Base-by-base conservation (phyloP, 768 basidiomycete genomes). In the Hygrophorus pudorinus region DNA sequence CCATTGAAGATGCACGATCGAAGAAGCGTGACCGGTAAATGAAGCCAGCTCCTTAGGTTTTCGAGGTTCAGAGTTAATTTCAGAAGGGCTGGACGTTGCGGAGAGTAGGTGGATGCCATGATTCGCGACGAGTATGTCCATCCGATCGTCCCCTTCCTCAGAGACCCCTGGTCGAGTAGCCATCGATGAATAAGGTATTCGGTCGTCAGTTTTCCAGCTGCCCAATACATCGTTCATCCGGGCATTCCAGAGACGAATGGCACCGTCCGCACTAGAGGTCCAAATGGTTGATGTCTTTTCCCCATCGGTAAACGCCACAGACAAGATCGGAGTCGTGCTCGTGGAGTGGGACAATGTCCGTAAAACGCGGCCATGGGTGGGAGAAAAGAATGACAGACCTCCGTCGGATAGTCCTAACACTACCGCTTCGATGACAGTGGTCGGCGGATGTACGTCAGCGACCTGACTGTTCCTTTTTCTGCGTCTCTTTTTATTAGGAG, bases 1-100 rank as follows among this genome's bases (percentile, higher is more conserved):
- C 79, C 79, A 83, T 44, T 66, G 65, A 10, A 80, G 53, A 21
- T 61, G 59, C 48, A 64, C 72, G 47, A 79, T 63, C 6, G 71
- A 61, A 16, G 81, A 79, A 3, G 78, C 76, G 52, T 85, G 82
- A 0, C 82, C 82, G 14, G 75, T 79, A 49, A 81, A 81, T 9
- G 68, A 67, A 2, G 73, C 69, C 5, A 71, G 31, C 48, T 70
- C 66, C 37, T 57, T 61, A 12, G 72, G 69, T 57, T 71, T 73
- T 53, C 64, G 65, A 13, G 63, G 46, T 29, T 66, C 58, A 38
- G 63, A 44, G 28, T 43, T 46, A 37, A 45, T 41, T 40, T 51
- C 44, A 41, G 58, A 32, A 36, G 35, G 12, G 17, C 20, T 28
- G 3, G 35, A 45, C 18, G 59, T 49, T 24, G 59, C 51, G 12